phyloP scores from a whole-genome alignment of 768 basidiomycete genomes.

The Gymnopilus junonius region DNA sequence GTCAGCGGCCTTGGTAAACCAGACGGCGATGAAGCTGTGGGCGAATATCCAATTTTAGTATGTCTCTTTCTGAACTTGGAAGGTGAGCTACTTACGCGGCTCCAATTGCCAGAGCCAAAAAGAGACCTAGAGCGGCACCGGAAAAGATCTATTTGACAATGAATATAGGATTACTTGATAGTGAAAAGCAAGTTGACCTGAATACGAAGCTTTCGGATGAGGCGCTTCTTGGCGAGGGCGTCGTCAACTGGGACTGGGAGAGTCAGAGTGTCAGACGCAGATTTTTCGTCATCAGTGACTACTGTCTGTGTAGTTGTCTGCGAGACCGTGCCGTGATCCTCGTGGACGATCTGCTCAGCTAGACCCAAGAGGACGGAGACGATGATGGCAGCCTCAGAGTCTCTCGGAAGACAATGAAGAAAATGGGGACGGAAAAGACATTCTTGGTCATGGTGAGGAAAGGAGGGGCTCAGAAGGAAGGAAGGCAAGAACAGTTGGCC shows the following conservation, averaged over 20 bases:
- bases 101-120: constrained; percentile 82
- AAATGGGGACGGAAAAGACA: constrained; percentile 90
- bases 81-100: constrained; percentile 54
- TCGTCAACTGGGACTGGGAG: constrained; percentile 33
- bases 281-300: constrained; percentile 23
- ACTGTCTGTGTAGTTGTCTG: constrained; percentile 10
- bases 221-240: constrained; percentile 37
- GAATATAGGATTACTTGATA: background rate
- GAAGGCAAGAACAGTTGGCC: background rate
- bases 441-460: constrained; percentile 60
- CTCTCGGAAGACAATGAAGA: constrained; percentile 97
- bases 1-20: constrained; percentile 89
- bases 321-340: constrained; percentile 26
- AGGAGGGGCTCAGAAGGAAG: constrained; percentile 5
- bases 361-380: constrained; percentile 90
- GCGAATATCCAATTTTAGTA: constrained; percentile 6
- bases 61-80: background rate
- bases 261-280: constrained; percentile 28
- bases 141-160: constrained; percentile 61
- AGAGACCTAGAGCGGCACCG: constrained; percentile 76
- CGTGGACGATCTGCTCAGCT: constrained; percentile 80
- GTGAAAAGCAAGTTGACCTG: constrained; percentile 45
- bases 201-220: constrained; percentile 71
- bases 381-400: constrained; percentile 93
- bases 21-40: constrained; percentile 81